Conservation (phyloP, 768 basidiomycete species). For the Rhodocollybia butyracea region DNA sequence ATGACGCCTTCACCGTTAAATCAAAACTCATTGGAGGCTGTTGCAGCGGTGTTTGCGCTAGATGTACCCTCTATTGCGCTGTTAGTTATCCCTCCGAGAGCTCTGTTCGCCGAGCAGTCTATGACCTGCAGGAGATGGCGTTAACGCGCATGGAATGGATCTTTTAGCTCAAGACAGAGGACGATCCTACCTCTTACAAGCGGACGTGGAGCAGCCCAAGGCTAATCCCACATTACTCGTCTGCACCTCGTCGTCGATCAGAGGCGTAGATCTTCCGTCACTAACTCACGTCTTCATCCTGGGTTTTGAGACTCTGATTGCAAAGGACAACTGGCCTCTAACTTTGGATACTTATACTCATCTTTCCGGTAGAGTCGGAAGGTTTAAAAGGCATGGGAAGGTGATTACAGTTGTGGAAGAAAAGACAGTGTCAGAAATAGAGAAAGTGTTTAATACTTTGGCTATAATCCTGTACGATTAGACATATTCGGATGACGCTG, state of each 20-base stretch:
- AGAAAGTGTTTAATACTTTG: conserved; percentile 41
- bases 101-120: conserved; percentile 61
- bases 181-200: conserved; percentile 37
- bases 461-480: conserved; percentile 43
- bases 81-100: conserved; percentile 62
- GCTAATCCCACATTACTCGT: conserved; percentile 66
- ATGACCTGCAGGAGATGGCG: conserved; percentile 60
- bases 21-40: conserved; percentile 56
- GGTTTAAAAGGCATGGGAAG: conserved; percentile 64
- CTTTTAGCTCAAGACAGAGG: conserved; percentile 41
- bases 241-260: conserved; percentile 62
- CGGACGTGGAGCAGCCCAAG: conserved; percentile 25
- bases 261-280: conserved; percentile 70
- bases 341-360: conserved; percentile 65
- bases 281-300: conserved; percentile 75
- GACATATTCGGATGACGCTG: conserved; percentile 46
- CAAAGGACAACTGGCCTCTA: conserved; percentile 14
- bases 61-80: conserved; percentile 68
- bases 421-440: conserved; percentile 39
- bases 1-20: conserved; percentile 51
- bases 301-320: conserved; percentile 34
- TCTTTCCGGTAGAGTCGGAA: conserved; percentile 71
- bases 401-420: conserved; percentile 60
- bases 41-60: conserved; percentile 67
- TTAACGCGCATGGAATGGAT: conserved; percentile 64